These are phyloP conservation scores for Tolypocladium endophyticum DNA, from an alignment of 2,329 filamentous ascomycete species.

Conservation along the genomic window DNA sequence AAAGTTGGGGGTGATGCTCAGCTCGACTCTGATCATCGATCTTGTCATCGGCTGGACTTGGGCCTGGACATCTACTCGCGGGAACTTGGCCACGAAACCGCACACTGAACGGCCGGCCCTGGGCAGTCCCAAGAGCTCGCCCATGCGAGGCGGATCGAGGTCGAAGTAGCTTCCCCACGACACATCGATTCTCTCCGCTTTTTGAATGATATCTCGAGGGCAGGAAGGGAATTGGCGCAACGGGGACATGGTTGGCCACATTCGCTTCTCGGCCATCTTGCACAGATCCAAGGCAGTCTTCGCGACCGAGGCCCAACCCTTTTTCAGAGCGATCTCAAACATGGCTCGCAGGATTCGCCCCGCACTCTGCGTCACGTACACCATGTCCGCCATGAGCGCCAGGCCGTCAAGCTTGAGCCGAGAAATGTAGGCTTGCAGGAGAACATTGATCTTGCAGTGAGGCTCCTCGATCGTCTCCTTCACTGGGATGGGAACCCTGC, in stretches of 20 bases:
- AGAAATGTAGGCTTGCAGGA: constrained; percentile 93
- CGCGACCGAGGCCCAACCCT: constrained; percentile 88
- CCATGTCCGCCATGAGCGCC: constrained; percentile 94
- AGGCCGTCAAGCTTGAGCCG: constrained; percentile 87
- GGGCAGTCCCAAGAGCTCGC: constrained; percentile 82
- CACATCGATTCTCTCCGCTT: constrained; percentile 90
- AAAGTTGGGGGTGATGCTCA: constrained; percentile 89
- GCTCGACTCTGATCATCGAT: constrained; percentile 81
- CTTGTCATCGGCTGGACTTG: constrained; percentile 91
- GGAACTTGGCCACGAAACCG: constrained; percentile 81
- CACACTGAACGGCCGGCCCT: constrained; percentile 82
- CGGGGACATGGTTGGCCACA: constrained; percentile 99
- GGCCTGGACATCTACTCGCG: constrained; percentile 82
- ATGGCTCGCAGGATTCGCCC: constrained; percentile 91
- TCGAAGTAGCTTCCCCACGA: constrained; percentile 93
- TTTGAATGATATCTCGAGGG: constrained; percentile 75
- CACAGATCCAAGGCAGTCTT: constrained; percentile 89
- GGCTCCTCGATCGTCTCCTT: constrained; percentile 97
- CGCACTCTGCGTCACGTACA: constrained; percentile 96
- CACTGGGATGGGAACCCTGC: constrained; percentile 85
- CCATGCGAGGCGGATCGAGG: constrained; percentile 91
- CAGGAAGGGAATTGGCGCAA: constrained; percentile 81
- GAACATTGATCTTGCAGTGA: constrained; percentile 95
- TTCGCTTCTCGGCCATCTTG: constrained; percentile 98
- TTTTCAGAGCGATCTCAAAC: constrained; percentile 95